Evolutionary conservation across 345 rosid species (phyloP), one percentile per base, ranked within the genome.

Genomic region (Gossypium turneri): DNA sequence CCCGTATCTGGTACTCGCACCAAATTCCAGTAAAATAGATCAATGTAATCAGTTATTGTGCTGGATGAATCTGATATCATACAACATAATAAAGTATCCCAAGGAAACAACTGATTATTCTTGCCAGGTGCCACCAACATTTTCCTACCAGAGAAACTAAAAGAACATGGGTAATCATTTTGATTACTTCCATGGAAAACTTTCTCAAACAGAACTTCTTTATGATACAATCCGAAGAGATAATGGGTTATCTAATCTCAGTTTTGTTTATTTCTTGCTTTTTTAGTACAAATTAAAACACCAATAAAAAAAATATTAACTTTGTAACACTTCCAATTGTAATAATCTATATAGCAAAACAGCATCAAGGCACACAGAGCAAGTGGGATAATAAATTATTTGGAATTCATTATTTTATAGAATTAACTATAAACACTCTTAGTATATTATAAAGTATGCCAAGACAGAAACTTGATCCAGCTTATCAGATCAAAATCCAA

Each of bases 351-450:
- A 7, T 12, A 67, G 72, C 38, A 48, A 47, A 67, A 50, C 44
- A 68, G 52, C 16, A 51, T 34, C 34, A 47, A 22, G 25, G 56
- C 43, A 6, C 57, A 48, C 11, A 48, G 22, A 68, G 72, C 72
- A 68, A 25, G 58, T 48, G 43, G 72, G 2, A 48, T 27, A 25
- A 15, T 68, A 68, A 68, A 68, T 68, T 68, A 68, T 12, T 68
- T 50, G 22, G n/a, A 20, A 24, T 48, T 25, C 34, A 48, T 24
- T 67, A 45, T 20, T 67, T 13, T 67, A 47, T 19, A 64, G 8
- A 44, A 10, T 44, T 44, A 44, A 44, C n/a, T n/a, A 66, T 7
- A 67, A 47, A 47, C 38, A 67, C 7, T 22, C 41, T 67, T 3
- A 15, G 7, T 20, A 13, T 24, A 20, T 24, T 24, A 47, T 68